Evolutionary conservation across 148 eudicot genomes (phyloP), one percentile per base, ranked within the genome.

Genomic region (Arctostaphylos glauca): DNA sequence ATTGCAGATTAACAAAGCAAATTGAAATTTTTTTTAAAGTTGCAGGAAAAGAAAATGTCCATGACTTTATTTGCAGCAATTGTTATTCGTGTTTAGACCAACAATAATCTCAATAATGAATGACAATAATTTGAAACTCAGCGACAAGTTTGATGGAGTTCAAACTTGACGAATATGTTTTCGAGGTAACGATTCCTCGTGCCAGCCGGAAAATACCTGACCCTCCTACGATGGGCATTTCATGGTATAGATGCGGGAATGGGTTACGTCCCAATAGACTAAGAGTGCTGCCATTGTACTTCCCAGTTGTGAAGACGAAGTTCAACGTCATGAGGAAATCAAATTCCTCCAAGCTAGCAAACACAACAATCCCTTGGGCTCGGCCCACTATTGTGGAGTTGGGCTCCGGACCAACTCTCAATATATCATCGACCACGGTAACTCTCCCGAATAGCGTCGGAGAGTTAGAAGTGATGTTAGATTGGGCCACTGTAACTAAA

Each of bases 201-300:
- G 88, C 93, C 78, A 88, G 82, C 18, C 93, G 81, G 71, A 88
- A 91, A 59, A 80, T 4, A 23, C 90, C 89, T 0, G 88, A 83
- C 5, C 93, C 93, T 0, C 92, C 93, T 0, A 91, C 86, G 5
- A 91, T 76, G 2, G 90, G 38, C 74, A 91, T 72, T 81, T 91
- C 92, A 15, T 89, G 76, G 53, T 80, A 79, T 5, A 38, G 46
- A 0, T 84, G 21, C 21, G 67, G 10, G 2, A 80, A 54, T 43
- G 87, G 25, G 74, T 91, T 88, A 6, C 77, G 85, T 41, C 85
- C 86, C 7, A 86, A 14, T 2, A 89, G 12, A 14, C 87, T 83
- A 0, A 91, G 38, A 3, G 89, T 59, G 71, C 93, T 91, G 0
- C 68, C 68, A 9, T 62, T 62, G 4, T 62, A 62, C 68, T 62